Percentiles rank a stretch among this genome's conserved stretches.
phyloP scores from a whole-genome alignment of 1,284 basidiomycete species.

The Irpex rosettiformis region DNA sequence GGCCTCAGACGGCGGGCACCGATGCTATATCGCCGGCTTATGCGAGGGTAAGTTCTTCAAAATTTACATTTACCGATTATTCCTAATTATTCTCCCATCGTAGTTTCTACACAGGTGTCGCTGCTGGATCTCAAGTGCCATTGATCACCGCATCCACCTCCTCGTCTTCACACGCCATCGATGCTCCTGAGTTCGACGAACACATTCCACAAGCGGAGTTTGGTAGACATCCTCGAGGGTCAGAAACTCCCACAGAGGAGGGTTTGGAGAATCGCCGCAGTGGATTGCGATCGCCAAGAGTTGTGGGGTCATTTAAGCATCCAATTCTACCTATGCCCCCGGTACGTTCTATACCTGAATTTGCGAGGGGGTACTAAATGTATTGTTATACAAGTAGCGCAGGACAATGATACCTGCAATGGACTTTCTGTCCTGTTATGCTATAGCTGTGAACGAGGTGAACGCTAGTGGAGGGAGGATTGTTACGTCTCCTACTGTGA shows the following conservation, averaged over 20 bases:
- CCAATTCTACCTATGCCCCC: conserved; percentile 79
- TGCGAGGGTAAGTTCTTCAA: conserved; percentile 65
- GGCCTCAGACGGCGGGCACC: conserved; percentile 78
- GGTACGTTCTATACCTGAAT: conserved; percentile 38
- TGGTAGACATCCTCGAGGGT: background rate
- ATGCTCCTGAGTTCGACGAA: conserved; percentile 35
- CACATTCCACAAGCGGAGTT: conserved; percentile 4
- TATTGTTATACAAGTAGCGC: conserved; percentile 40
- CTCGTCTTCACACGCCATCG: conserved; percentile 27
- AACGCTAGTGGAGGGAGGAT: conserved; percentile 92
- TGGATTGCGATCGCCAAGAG: conserved; percentile 43
- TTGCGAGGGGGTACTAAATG: background rate
- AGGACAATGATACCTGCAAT: conserved; percentile 88
- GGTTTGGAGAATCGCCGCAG: background rate
- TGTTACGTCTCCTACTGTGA: conserved; percentile 86
- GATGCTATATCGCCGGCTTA: conserved; percentile 81
- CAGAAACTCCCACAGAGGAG: background rate
- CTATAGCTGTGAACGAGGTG: conserved; percentile 88
- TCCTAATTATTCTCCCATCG: too few relatives aligned
- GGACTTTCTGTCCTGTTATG: conserved; percentile 92
- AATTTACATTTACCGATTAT: background rate
- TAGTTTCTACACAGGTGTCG: conserved; percentile 70
- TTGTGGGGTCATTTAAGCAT: conserved; percentile 82
- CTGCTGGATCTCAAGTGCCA: conserved; percentile 35
- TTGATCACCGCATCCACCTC: conserved; percentile 43